These are phyloP conservation scores for Rhodosorus marinus DNA, from an alignment of 23 red algal species.

Conservation along the genomic window DNA sequence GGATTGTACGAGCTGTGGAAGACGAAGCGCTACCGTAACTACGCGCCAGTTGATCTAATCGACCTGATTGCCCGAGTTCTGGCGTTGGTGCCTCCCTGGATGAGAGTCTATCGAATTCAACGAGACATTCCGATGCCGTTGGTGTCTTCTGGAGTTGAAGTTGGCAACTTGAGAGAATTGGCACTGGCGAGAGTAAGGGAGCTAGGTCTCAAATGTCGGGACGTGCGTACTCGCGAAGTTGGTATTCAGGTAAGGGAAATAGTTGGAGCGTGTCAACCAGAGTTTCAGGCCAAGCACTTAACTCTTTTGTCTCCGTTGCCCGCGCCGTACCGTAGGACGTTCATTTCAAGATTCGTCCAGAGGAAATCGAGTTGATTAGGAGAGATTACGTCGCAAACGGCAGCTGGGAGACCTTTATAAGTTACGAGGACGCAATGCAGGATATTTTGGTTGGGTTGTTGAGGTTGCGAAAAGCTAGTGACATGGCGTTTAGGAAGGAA, in stretches of 20 bases:
- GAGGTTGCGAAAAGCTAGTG: slow-evolving; percentile 43
- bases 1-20: slow-evolving; percentile 99
- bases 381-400: slow-evolving; percentile 96
- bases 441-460: slow-evolving; percentile 90
- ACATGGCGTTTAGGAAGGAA: slow-evolving; percentile 46
- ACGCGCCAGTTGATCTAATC: slow-evolving; percentile 57
- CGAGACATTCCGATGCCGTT: slow-evolving; percentile 99
- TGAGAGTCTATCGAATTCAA: slow-evolving; percentile 91
- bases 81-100: slow-evolving; percentile 83
- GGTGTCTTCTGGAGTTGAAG: slow-evolving; percentile 86
- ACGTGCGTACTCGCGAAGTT: slow-evolving; percentile 95
- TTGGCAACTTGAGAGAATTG: slow-evolving; percentile 91
- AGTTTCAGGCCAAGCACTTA: no score
- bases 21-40: slow-evolving; percentile 71
- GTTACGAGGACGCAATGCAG: slow-evolving; percentile 83
- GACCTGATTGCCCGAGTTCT: slow-evolving; percentile 65
- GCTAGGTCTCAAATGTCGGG: slow-evolving; percentile 74
- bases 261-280: no score
- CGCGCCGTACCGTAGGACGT: no score
- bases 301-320: no score
- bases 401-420: slow-evolving; percentile 95
- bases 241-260: no score
- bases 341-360: slow-evolving; percentile 62
- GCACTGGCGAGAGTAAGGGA: slow-evolving; percentile 68
- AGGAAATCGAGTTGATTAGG: slow-evolving; percentile 75